Base-by-base conservation (phyloP, 1,139 yeast genomes). In the Pichia terricola region DNA sequence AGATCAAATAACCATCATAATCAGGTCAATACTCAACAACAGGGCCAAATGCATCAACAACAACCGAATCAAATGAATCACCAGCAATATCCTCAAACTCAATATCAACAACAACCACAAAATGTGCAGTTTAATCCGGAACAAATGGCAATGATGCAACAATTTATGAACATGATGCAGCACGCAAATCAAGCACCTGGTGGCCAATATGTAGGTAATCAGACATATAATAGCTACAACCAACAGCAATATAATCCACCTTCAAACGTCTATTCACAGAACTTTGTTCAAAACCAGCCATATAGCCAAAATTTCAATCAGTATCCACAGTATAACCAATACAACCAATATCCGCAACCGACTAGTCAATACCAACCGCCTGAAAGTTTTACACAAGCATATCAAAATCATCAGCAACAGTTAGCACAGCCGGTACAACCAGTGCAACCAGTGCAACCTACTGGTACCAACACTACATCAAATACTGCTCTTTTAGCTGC, bases 111-210 rank as follows among this genome's bases (percentile, higher is more conserved):
- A 30, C 32, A 30, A 30, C 9, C 10, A 10, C 32, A 30, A 10
- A 30, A 30, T 30, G 32, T 30, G 35, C 6, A 34, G 6, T 8
- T 7, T 30, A 16, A 26, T 27, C 38, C 37, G 3, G 39, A 48
- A 40, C 41, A 47, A 2, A 39, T 45, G 31, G 41, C 39, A 4
- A 43, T 47, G 49, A 44, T 49, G 47, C 49, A 48, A 32, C 49
- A 45, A 31, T 45, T 50, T 11, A 41, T 50, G 46, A 42, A 33
- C 7, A 45, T 50, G 42, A 43, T 50, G 40, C 45, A 46, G 39
- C 50, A 50, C 30, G 43, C 44, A 4, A 27, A 28, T 28, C 32
- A 28, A 28, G 10, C 6, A 7, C 32, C 6, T 7, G 32, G 32
- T 28, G 32, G 32, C 10, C 32, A 28, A 34, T 6, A n/a, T 11